Base-by-base conservation (phyloP, 108 stramenopile genomes). In the Nannochloropsis gaditana region DNA sequence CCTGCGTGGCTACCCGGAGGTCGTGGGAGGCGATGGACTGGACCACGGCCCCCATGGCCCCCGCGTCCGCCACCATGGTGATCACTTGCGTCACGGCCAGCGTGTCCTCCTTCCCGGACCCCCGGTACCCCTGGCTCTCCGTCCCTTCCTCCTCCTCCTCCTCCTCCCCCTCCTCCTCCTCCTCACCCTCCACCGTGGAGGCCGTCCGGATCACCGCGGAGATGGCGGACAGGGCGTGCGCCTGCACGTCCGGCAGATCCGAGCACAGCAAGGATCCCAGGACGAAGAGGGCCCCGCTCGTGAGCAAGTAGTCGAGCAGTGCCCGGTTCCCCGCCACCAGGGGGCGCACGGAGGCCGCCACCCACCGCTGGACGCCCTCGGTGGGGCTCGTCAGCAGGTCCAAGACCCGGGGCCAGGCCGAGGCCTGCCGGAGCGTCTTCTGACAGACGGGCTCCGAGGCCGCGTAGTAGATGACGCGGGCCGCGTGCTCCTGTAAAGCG, bases 81-180 rank as follows among this genome's bases (percentile, higher is more conserved):
- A 73, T 73, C 15, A 73, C 59, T n/a, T 73, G 59, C 59, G 59
- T 73, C 19, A 73, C n/a, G 19, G 59, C 59, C 59, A 73, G 19
- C 59, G 59, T 73, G 8, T 73, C 59, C 8, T 73, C 59, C 59
- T 73, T 73, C 59, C 59, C n/a, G 19, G 8, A 2, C 59, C 59
- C 59, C 59, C 59, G 15, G 19, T 73, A n/a, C 2, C 59, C n/a
- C 59, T n/a, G 19, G 15, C 59, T 73, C 59, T 73, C 59, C 59
- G 2, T 73, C 59, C 59, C 59, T n/a, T 8, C 8, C 59, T 73
- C 59, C 6, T 6, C 6, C 8, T 8, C 8, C 59, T 73, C 59
- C 59, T 73, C 59, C 59, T n/a, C 59, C 59, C n/a, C 59, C 59
- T 73, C 59, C 59, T 73, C 59, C n/a, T n/a, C 59, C 59, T n/a